Conservation (phyloP, 2,329 filamentous ascomycete genomes). For the Trichoderma sp. region DNA sequence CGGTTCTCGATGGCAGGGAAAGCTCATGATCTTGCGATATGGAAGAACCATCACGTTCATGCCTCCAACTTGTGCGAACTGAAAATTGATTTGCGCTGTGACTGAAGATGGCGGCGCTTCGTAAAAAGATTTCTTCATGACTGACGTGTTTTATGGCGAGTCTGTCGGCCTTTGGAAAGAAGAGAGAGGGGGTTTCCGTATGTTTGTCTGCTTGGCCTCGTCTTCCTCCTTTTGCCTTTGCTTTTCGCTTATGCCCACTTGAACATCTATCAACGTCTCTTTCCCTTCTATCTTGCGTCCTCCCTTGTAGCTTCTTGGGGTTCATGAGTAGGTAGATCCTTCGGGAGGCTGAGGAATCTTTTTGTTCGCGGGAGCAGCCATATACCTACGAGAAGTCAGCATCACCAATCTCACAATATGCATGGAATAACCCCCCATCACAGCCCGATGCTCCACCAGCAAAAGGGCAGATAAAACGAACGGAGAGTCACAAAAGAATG, state of each 20-base stretch:
- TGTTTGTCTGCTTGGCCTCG: conserved; percentile 2
- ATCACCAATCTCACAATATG: neutral
- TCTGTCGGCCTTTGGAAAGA: neutral
- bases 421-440: no score
- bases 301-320: neutral
- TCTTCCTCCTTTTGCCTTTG: no score
- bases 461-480: no score
- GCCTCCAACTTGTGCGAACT: conserved; percentile 20
- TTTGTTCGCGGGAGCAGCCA: conserved; percentile 90
- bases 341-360: conserved; percentile 93
- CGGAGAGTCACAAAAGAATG: neutral
- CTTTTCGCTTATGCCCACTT: no score
- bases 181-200: neutral
- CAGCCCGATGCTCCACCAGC: no score
- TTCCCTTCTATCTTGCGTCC: neutral
- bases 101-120: conserved; percentile 11
- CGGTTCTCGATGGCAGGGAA: neutral
- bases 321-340: conserved; percentile 60
- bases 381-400: conserved; percentile 64
- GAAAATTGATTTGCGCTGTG: conserved; percentile 8
- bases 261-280: conserved; percentile 5
- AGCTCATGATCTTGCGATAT: conserved; percentile 22
- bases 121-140: conserved; percentile 10
- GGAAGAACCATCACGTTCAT: conserved; percentile 14
- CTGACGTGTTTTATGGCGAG: conserved; percentile 1